A percentile compares a stretch with the other conserved stretches of the same genome.
Evolutionary conservation across 2,329 filamentous ascomycete species (phyloP).

Genomic region (Xenoacremonium recifei): DNA sequence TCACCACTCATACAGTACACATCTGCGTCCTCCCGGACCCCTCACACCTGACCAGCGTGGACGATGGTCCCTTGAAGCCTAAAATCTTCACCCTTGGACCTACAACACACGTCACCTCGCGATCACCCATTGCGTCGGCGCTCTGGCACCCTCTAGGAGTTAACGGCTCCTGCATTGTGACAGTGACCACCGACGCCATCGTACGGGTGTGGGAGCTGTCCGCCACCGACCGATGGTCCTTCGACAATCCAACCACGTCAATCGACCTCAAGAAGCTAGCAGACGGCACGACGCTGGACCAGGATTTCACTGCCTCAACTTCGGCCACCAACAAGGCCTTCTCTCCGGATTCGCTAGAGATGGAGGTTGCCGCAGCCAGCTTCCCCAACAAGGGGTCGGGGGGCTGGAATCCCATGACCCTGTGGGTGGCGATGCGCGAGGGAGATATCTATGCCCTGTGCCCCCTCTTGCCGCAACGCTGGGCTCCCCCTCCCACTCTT

Average conservation of each 20-base stretch:
- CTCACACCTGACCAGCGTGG: slow-evolving; percentile 69
- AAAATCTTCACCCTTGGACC: slow-evolving; percentile 92
- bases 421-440: slow-evolving; percentile 94
- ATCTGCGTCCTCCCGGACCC: slow-evolving; percentile 82
- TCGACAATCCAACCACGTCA: slow-evolving; percentile 77
- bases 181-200: slow-evolving; percentile 82
- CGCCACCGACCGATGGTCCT: slow-evolving; percentile 79
- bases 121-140: slow-evolving; percentile 75
- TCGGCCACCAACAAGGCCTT: slow-evolving; percentile 77
- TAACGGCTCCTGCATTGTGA: slow-evolving; percentile 78
- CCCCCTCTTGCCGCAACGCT: slow-evolving; percentile 82
- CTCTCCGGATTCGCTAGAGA: slow-evolving; percentile 85
- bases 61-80: slow-evolving; percentile 68
- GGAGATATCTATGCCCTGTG: slow-evolving; percentile 94
- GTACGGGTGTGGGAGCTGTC: slow-evolving; percentile 91
- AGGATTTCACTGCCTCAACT: slow-evolving; percentile 77
- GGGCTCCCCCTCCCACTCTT: slow-evolving; percentile 74
- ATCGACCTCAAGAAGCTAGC: slow-evolving; percentile 87
- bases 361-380: slow-evolving; percentile 87
- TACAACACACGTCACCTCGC: slow-evolving; percentile 85
- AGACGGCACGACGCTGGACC: slow-evolving; percentile 76
- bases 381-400: slow-evolving; percentile 69
- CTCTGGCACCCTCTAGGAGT: slow-evolving; percentile 93
- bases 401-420: slow-evolving; percentile 93
- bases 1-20: slow-evolving; percentile 85